phyloP scores from a whole-genome alignment of 2,329 filamentous ascomycete species.

The Alternaria conjuncta region DNA sequence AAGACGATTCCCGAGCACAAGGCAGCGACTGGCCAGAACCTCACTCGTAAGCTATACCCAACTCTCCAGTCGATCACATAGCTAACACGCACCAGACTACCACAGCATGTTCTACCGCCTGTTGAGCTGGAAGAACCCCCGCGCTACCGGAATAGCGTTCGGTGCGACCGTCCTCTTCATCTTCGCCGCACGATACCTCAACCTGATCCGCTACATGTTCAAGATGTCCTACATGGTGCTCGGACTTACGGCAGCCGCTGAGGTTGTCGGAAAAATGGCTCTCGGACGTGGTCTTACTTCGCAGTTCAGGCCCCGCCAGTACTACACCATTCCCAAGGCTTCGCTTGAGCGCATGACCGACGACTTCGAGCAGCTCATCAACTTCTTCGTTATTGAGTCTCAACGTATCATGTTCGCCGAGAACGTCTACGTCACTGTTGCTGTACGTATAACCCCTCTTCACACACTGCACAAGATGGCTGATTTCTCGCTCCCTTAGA shows the following conservation, averaged over 20 bases:
- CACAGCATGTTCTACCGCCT: slow-evolving; percentile 72
- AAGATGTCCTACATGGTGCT: slow-evolving; percentile 65
- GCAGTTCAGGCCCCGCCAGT: slow-evolving; percentile 67
- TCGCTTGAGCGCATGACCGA: slow-evolving; percentile 66
- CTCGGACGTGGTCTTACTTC: slow-evolving; percentile 66
- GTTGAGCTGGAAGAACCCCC: slow-evolving; percentile 71
- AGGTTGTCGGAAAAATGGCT: slow-evolving; percentile 62
- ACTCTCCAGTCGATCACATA: background rate
- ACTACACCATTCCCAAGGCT: slow-evolving; percentile 70
- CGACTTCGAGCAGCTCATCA: slow-evolving; percentile 68
- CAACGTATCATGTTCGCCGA: slow-evolving; percentile 71
- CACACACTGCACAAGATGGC: background rate
- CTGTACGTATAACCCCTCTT: slow-evolving; percentile 54
- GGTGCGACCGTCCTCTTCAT: slow-evolving; percentile 63
- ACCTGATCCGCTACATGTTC: slow-evolving; percentile 66
- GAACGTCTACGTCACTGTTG: slow-evolving; percentile 66
- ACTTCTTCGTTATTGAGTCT: slow-evolving; percentile 73
- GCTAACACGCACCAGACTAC: slow-evolving; percentile 58
- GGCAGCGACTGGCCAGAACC: slow-evolving; percentile 65
- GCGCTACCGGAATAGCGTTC: slow-evolving; percentile 68
- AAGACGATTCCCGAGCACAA: slow-evolving; percentile 60
- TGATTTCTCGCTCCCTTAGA: slow-evolving; percentile 49
- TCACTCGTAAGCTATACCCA: slow-evolving; percentile 60
- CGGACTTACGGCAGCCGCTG: slow-evolving; percentile 64
- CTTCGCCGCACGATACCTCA: slow-evolving; percentile 68